These are phyloP conservation scores for Boletellus emodensis DNA, from an alignment of 768 basidiomycete genomes.

Conservation along the genomic window DNA sequence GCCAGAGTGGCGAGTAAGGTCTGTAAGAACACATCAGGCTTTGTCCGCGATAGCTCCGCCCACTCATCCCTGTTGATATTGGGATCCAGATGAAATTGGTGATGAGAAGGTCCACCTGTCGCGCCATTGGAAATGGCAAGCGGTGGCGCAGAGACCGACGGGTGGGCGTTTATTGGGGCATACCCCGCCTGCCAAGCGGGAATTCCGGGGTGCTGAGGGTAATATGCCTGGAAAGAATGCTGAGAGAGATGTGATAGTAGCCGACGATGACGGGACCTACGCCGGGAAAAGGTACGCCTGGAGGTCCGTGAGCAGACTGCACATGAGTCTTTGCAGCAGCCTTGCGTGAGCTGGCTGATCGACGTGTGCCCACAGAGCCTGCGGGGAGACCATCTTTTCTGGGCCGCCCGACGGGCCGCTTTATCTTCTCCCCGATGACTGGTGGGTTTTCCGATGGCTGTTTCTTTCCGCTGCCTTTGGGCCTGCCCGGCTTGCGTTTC, in stretches of 20 bases:
- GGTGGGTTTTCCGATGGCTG: conserved; percentile 37
- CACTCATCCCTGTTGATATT: conserved; percentile 59
- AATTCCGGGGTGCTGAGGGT: conserved; percentile 31
- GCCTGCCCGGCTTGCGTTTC: conserved; percentile 72
- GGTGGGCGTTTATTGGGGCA: conserved; percentile 22
- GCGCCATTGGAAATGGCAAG: conserved; percentile 31
- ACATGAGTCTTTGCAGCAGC: conserved; percentile 28
- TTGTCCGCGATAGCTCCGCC: conserved; percentile 53
- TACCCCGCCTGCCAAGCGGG: conserved; percentile 30
- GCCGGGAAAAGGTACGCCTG: conserved; percentile 31
- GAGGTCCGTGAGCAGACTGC: conserved; percentile 21
- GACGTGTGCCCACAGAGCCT: conserved; percentile 53
- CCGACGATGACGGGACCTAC: conserved; percentile 11
- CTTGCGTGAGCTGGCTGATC: conserved; percentile 42
- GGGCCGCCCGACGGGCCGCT: conserved; percentile 77
- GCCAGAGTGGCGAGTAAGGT: conserved; percentile 55
- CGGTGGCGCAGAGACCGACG: conserved; percentile 30
- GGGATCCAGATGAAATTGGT: conserved; percentile 43
- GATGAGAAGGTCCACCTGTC: conserved; percentile 18
- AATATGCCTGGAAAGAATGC: conserved; percentile 25
- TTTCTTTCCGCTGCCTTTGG: conserved; percentile 80
- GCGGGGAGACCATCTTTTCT: conserved; percentile 80
- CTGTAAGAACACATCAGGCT: conserved; percentile 55
- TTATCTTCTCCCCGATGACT: conserved; percentile 49
- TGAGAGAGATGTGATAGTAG: conserved; percentile 1